Conservation (phyloP, 2,329 filamentous ascomycete genomes). For the Pyrenophora seminiperda region DNA sequence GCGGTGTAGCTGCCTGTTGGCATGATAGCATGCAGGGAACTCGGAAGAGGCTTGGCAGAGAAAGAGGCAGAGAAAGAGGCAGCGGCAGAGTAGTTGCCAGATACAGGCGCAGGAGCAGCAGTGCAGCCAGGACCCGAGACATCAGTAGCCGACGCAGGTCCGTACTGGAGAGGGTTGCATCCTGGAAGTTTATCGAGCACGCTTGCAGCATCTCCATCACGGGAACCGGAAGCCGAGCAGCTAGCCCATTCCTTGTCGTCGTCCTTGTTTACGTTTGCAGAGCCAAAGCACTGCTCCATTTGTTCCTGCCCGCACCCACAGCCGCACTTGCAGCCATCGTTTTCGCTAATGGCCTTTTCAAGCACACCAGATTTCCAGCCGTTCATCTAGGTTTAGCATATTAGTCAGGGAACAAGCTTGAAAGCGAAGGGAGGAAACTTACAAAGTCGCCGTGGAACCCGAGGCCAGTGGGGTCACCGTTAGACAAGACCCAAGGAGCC, state of each 20-base stretch:
- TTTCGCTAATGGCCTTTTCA: slow-evolving; percentile 40
- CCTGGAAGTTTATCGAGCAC: slow-evolving; percentile 43
- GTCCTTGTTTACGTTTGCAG: slow-evolving; percentile 43
- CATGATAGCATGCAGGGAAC: background rate
- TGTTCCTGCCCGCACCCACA: slow-evolving; percentile 44
- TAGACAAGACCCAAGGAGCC: slow-evolving; percentile 44
- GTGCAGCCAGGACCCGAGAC: slow-evolving; percentile 37
- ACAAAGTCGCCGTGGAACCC: slow-evolving; percentile 47
- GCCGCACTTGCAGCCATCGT: slow-evolving; percentile 46
- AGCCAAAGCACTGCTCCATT: slow-evolving; percentile 47
- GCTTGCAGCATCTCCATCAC: slow-evolving; percentile 19
- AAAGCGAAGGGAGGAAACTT: background rate
- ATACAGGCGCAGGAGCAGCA: slow-evolving; percentile 15
- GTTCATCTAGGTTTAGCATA: slow-evolving; percentile 23
- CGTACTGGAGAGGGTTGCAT: slow-evolving; percentile 48
- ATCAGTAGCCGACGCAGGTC: slow-evolving; percentile 38
- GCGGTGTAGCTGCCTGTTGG: slow-evolving; percentile 13
- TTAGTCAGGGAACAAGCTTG: background rate
- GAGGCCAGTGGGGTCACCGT: slow-evolving; percentile 47
- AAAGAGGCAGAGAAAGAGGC: background rate
- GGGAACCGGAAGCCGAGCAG: slow-evolving; percentile 32
- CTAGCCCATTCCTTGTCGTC: slow-evolving; percentile 32
- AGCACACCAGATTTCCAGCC: slow-evolving; percentile 48
- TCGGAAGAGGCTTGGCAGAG: background rate
- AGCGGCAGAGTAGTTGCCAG: slow-evolving; percentile 1